These are phyloP conservation scores for Wilhelminamyces savonicus DNA, from an alignment of 805 yeast genomes.

Conservation along the genomic window DNA sequence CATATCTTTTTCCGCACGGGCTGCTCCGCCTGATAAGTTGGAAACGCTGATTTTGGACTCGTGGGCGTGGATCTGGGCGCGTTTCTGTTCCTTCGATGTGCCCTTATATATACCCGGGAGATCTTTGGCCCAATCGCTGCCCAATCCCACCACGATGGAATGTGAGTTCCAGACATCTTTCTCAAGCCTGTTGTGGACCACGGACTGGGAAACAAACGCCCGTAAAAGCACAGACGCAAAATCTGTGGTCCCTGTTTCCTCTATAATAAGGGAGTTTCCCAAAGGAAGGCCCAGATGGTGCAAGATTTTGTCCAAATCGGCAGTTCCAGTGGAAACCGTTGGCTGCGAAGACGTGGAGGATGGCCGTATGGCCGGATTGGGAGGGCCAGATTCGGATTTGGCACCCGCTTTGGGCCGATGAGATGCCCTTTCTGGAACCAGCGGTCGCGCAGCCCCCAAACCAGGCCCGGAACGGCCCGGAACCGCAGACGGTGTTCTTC, in stretches of 20 bases:
- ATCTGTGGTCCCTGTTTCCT: slow-evolving; percentile 86
- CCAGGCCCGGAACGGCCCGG: slow-evolving; percentile 1
- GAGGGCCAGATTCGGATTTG: slow-evolving; percentile 1
- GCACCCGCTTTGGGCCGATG: slow-evolving; percentile 5
- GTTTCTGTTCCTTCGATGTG: slow-evolving; percentile 58
- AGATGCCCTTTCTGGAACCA: slow-evolving; percentile 3
- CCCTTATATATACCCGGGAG: slow-evolving; percentile 78
- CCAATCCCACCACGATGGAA: slow-evolving; percentile 56
- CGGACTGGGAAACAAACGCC: slow-evolving; percentile 71
- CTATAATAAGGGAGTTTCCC: slow-evolving; percentile 63
- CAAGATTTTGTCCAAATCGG: slow-evolving; percentile 67
- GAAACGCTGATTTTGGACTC: slow-evolving; percentile 64
- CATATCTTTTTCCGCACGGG: slow-evolving; percentile 37
- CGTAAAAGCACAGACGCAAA: slow-evolving; percentile 67
- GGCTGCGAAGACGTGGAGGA: slow-evolving; percentile 71
- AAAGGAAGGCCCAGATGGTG: slow-evolving; percentile 83
- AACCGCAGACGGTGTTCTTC: slow-evolving; percentile 1
- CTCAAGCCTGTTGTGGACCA: slow-evolving; percentile 53
- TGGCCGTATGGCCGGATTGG: slow-evolving; percentile 63
- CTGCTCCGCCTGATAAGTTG: slow-evolving; percentile 42
- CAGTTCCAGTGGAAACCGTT: slow-evolving; percentile 73
- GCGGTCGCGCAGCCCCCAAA: slow-evolving; percentile 3
- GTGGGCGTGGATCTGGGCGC: slow-evolving; percentile 47
- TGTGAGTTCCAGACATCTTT: slow-evolving; percentile 40
- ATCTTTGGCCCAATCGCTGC: slow-evolving; percentile 55